Percentiles rank a stretch among this genome's conserved stretches.
Evolutionary conservation across 768 basidiomycete species (phyloP).

Genomic region (Neoboletus brunneissimus): DNA sequence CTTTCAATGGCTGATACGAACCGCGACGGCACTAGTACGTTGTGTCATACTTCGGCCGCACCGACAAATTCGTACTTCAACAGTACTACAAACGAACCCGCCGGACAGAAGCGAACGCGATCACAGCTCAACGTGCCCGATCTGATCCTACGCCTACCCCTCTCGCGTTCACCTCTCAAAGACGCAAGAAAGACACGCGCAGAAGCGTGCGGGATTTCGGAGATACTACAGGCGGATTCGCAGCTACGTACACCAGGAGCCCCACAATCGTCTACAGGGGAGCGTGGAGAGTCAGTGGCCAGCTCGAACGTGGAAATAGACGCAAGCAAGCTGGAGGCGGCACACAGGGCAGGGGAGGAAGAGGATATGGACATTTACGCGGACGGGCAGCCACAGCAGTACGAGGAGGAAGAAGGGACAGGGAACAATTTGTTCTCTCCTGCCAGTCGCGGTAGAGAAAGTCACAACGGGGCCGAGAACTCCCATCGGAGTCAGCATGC

Average conservation of each 20-base stretch:
- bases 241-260: background rate
- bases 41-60: background rate
- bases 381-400: slow-evolving; percentile 4
- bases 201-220: slow-evolving; percentile 26
- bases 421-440: slow-evolving; percentile 39
- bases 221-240: slow-evolving; percentile 4
- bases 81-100: background rate
- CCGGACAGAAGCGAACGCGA: slow-evolving; percentile 38
- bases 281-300: background rate
- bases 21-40: slow-evolving; percentile 9
- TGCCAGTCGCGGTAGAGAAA: background rate
- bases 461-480: background rate
- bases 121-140: slow-evolving; percentile 52
- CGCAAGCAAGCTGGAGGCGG: background rate
- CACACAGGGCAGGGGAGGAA: background rate
- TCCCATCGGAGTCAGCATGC: background rate
- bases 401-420: slow-evolving; percentile 24
- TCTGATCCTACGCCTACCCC: slow-evolving; percentile 43
- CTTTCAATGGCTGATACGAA: slow-evolving; percentile 17
- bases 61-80: slow-evolving; percentile 1
- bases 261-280: background rate
- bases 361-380: background rate
- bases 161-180: slow-evolving; percentile 51
- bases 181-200: slow-evolving; percentile 39
- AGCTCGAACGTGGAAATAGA: background rate